These are phyloP conservation scores for Quercus engelmannii DNA, from an alignment of 306 rosid species.

Conservation along the genomic window DNA sequence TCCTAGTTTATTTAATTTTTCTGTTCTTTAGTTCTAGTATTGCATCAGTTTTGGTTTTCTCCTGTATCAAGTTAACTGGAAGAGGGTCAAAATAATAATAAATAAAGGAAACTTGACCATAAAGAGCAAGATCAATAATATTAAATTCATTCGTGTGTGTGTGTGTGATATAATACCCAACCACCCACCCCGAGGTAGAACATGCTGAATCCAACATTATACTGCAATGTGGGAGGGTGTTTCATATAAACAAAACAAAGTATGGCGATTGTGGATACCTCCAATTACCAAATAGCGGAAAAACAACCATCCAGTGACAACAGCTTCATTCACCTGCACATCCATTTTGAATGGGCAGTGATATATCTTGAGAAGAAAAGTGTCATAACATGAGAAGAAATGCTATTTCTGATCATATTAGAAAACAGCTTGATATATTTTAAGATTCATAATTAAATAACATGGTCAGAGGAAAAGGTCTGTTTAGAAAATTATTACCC, in stretches of 20 bases:
- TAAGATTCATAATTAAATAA: background rate
- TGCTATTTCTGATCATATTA: background rate
- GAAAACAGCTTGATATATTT: background rate
- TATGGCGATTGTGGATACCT: constrained; percentile 51
- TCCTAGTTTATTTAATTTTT: too few species aligned
- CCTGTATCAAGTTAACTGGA: background rate
- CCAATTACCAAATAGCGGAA: constrained; percentile 98
- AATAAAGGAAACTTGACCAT: too few species aligned
- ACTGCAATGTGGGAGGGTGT: background rate
- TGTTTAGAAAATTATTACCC: background rate
- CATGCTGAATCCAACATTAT: background rate
- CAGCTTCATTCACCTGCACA: constrained; percentile 90
- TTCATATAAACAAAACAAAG: background rate
- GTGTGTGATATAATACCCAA: background rate
- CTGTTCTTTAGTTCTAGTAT: too few species aligned
- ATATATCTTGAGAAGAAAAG: background rate
- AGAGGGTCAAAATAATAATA: background rate
- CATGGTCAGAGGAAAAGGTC: background rate
- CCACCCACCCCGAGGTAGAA: background rate
- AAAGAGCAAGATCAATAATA: background rate
- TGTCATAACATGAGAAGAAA: background rate
- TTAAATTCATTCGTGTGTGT: background rate
- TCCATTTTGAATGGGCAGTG: constrained; percentile 13
- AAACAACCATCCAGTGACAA: constrained; percentile 95
- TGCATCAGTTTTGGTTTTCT: too few species aligned